A percentile compares a stretch with the other conserved stretches of the same genome.
phyloP scores from a whole-genome alignment of 2,329 filamentous ascomycete genomes.

The Didymella keratinophila region DNA sequence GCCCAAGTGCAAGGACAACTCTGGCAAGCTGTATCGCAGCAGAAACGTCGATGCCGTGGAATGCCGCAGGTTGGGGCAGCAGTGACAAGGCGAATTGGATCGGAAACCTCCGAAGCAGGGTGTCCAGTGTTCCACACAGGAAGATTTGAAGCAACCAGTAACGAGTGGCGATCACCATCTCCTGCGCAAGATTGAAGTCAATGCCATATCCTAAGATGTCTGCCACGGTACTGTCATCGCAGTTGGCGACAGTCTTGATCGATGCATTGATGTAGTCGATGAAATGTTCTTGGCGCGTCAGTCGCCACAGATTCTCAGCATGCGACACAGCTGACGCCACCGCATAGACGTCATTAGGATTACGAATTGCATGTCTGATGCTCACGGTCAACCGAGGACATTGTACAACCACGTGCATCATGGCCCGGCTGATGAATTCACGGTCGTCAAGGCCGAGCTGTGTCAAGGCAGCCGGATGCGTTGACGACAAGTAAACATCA shows the following conservation, averaged over 20 bases:
- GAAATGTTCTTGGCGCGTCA: not conserved
- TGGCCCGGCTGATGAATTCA: not conserved
- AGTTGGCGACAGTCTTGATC: not conserved
- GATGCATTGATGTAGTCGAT: conserved; percentile 1
- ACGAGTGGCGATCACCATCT: conserved; percentile 3
- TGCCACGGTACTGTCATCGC: not conserved
- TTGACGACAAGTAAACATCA: conserved; percentile 5
- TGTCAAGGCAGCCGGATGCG: conserved; percentile 2
- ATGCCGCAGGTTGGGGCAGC: not conserved
- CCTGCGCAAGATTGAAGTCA: not conserved
- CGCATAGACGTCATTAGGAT: not conserved
- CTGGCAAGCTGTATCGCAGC: conserved; percentile 4
- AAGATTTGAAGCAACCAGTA: conserved; percentile 13
- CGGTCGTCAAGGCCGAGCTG: not conserved
- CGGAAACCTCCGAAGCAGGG: conserved; percentile 1
- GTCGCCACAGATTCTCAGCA: conserved; percentile 1
- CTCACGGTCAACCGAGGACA: conserved; percentile 7
- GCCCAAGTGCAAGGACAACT: not conserved
- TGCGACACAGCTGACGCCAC: conserved; percentile 3
- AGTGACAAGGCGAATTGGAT: not conserved
- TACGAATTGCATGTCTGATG: conserved; percentile 1
- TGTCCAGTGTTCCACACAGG: conserved; percentile 11
- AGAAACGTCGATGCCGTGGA: not conserved
- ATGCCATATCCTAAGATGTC: conserved; percentile 1
- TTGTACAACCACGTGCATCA: conserved; percentile 14